Conservation (phyloP, 2,329 filamentous ascomycete species). For the Akanthomyces dipterigenus region DNA sequence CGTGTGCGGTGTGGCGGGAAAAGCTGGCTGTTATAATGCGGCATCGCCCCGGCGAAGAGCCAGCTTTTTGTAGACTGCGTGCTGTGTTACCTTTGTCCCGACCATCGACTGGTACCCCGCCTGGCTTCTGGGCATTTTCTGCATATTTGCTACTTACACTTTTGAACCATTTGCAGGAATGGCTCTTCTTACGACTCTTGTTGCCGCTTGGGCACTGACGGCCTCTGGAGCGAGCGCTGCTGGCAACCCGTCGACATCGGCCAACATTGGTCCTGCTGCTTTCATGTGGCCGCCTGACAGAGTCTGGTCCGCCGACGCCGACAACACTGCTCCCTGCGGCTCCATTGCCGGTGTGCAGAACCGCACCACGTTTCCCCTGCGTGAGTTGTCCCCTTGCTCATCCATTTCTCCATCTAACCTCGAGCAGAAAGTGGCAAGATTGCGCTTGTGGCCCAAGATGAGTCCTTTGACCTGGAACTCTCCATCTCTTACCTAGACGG, state of each 20-base stretch:
- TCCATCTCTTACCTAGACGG: conserved; percentile 46
- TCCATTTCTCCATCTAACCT: neutral
- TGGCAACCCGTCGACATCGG: conserved; percentile 8
- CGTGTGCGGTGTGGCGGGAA: neutral
- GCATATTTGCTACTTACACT: too few species aligned
- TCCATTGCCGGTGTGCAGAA: conserved; percentile 40
- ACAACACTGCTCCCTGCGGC: conserved; percentile 53
- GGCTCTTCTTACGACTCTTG: conserved; percentile 16
- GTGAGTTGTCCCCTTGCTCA: conserved; percentile 23
- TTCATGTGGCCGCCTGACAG: conserved; percentile 56
- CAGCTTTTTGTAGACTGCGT: neutral
- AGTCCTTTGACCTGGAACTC: conserved; percentile 48
- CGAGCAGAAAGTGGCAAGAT: conserved; percentile 44
- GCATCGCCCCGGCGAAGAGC: neutral
- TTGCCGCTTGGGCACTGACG: neutral
- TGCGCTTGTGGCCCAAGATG: conserved; percentile 49
- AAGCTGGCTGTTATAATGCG: neutral
- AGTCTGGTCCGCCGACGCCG: conserved; percentile 44
- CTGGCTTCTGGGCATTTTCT: neutral
- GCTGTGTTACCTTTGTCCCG: neutral
- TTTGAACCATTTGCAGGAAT: conserved; percentile 9
- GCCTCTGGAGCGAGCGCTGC: conserved; percentile 10
- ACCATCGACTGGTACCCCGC: neutral
- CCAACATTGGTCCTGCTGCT: conserved; percentile 46
- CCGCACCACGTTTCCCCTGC: conserved; percentile 49